Percentiles rank a stretch among this genome's conserved stretches.
Evolutionary conservation across 1,139 yeast species (phyloP).

Genomic region (Diutina siamensis): DNA sequence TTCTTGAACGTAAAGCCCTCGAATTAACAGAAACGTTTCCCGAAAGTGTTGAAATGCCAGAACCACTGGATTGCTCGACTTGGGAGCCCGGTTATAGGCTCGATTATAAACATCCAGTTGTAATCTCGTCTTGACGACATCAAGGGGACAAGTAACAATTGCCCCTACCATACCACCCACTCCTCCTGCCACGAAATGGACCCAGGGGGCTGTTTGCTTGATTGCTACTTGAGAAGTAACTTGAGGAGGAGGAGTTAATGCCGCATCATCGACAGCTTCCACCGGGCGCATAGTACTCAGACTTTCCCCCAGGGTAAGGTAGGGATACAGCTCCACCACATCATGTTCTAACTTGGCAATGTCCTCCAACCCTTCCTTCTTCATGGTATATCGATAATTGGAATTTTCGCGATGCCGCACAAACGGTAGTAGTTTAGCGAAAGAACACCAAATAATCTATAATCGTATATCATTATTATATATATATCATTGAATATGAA

Average conservation of each 20-base stretch:
- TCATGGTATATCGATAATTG: background rate
- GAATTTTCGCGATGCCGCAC: constrained; percentile 5
- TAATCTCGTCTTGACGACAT: constrained; percentile 89
- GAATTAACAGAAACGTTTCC: constrained; percentile 70
- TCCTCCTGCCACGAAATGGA: constrained; percentile 98
- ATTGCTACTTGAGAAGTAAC: background rate
- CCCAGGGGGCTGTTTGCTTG: constrained; percentile 36
- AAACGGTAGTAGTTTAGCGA: no score
- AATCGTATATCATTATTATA: no score
- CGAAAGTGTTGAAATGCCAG: constrained; percentile 58
- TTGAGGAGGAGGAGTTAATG: background rate
- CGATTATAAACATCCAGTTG: constrained; percentile 70
- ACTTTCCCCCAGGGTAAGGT: constrained; percentile 62
- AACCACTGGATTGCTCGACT: constrained; percentile 26
- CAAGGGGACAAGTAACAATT: constrained; percentile 84
- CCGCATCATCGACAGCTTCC: background rate
- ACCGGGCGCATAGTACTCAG: constrained; percentile 22
- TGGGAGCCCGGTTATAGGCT: constrained; percentile 29
- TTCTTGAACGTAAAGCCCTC: constrained; percentile 58
- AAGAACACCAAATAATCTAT: no score
- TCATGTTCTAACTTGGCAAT: constrained; percentile 33
- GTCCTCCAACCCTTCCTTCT: constrained; percentile 7
- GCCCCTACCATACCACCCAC: constrained; percentile 98
- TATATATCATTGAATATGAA: no score
- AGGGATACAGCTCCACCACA: constrained; percentile 48